Evolutionary conservation across 805 yeast genomes (phyloP).

Genomic region (Kregervanrija fluxuum): DNA sequence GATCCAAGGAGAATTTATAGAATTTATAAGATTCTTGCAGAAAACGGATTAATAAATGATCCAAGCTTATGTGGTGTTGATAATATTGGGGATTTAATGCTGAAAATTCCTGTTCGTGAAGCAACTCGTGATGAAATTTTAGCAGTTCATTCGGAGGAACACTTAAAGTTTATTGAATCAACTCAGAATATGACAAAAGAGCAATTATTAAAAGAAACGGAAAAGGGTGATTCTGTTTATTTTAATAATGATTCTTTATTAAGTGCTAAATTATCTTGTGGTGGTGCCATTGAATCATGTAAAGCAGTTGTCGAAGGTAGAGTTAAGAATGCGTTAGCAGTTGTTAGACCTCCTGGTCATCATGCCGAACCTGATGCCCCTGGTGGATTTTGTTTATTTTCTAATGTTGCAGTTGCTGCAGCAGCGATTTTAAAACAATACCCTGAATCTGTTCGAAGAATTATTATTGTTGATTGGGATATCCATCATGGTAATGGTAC

Average conservation of each 20-base stretch:
- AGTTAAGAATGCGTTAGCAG: constrained; percentile 88
- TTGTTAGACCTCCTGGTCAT: constrained; percentile 98
- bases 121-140: constrained; percentile 83
- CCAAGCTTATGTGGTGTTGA: constrained; percentile 64
- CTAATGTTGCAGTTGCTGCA: constrained; percentile 97
- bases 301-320: constrained; percentile 88
- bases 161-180: constrained; percentile 64
- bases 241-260: constrained; percentile 83
- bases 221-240: constrained; percentile 89
- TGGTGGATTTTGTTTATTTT: constrained; percentile 93
- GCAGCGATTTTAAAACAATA: constrained; percentile 71
- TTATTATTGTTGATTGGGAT: constrained; percentile 93
- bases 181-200: constrained; percentile 76
- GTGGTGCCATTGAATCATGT: constrained; percentile 96
- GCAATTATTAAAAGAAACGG: constrained; percentile 73
- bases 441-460: constrained; percentile 81
- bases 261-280: constrained; percentile 89
- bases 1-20: constrained; percentile 95
- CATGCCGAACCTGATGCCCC: constrained; percentile 98
- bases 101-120: constrained; percentile 83
- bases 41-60: constrained; percentile 83
- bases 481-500: constrained; percentile 99
- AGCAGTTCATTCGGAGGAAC: constrained; percentile 78
- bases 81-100: constrained; percentile 80
- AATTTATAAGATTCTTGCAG: constrained; percentile 87